Evolutionary conservation across 768 basidiomycete species (phyloP), one percentile per base, ranked within the genome.

Genomic region (Tremella yokohamensis): DNA sequence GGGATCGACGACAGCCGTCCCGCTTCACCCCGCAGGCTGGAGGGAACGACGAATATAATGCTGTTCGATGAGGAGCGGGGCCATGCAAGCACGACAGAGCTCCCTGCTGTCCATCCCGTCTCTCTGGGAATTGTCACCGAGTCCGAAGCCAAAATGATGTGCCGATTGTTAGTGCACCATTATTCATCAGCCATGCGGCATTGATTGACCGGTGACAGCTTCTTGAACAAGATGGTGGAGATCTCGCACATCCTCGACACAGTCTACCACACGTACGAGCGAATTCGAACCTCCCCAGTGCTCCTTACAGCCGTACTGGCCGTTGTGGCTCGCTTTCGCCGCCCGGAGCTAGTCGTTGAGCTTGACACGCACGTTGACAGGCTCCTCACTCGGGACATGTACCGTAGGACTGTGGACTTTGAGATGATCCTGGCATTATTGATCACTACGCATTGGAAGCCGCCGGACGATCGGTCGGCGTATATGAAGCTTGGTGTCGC

Each of bases 191-290:
- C 29, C 4, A 34, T 34, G 4, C 6, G 6, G 4, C 29, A 34
- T 34, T 34, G 6, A 34, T 34, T 34, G 29, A 34, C 29, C 22
- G 9, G 20, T 7, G 15, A 7, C 48, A 49, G 48, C 16, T 49
- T 49, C 48, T 12, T 49, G 48, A 26, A 25, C 22, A 13, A 15
- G 19, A 49, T 49, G 48, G 48, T 26, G 20, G 20, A 20, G 15
- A 16, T 52, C 18, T 15, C 34, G 8, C 34, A 18, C 29, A 52
- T 52, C 26, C 38, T 52, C 34, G 51, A 52, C 34, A 37, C 26
- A n/a, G 51, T 37, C 26, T 39, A 37, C 34, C 29, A 52, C 51
- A 49, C 20, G 8, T 49, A 19, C 48, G 20, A 49, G 24, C 26
- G 20, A 16, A 25, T 49, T 15, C 8, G 48, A 18, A 20, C 20